Percentiles rank a stretch among this genome's conserved stretches.
Evolutionary conservation across 139 green algal species (phyloP).

Genomic region (Tetraselmis striata): DNA sequence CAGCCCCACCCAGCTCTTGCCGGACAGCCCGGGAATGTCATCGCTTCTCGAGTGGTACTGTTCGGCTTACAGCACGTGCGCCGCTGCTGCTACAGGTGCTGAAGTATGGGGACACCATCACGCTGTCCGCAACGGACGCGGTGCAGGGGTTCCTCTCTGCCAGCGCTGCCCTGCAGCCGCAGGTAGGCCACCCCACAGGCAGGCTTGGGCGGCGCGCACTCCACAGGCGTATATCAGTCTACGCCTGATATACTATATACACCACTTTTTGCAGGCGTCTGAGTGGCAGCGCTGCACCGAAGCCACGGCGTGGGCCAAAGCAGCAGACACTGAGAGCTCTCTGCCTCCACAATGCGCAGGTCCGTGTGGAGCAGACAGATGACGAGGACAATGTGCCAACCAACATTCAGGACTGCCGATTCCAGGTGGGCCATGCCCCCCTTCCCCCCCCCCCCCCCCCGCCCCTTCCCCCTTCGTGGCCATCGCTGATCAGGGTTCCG

Average conservation of each 20-base stretch:
- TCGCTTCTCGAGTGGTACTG: neutral
- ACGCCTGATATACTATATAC: too few relatives aligned
- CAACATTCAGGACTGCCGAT: neutral
- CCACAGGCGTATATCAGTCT: too few relatives aligned
- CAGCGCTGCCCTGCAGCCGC: neutral
- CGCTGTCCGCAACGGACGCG: neutral
- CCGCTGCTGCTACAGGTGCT: neutral
- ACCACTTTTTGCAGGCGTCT: neutral
- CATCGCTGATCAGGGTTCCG: too few relatives aligned
- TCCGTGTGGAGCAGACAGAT: neutral
- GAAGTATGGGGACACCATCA: neutral
- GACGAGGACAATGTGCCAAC: neutral
- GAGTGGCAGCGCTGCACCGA: neutral
- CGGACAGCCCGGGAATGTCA: neutral
- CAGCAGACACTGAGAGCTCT: too few relatives aligned
- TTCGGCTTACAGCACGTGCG: neutral
- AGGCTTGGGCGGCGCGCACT: too few relatives aligned
- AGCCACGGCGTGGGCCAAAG: too few relatives aligned
- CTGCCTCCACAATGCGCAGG: neutral
- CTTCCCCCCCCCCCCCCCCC: too few relatives aligned
- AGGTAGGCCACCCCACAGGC: neutral
- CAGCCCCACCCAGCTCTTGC: neutral
- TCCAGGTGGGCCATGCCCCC: too few relatives aligned
- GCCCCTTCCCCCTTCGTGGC: too few relatives aligned
- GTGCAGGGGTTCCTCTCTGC: neutral